A percentile compares a stretch with the other conserved stretches of the same genome.
Conservation (phyloP, 257 asterid genomes). For the Echium plantagineum region DNA sequence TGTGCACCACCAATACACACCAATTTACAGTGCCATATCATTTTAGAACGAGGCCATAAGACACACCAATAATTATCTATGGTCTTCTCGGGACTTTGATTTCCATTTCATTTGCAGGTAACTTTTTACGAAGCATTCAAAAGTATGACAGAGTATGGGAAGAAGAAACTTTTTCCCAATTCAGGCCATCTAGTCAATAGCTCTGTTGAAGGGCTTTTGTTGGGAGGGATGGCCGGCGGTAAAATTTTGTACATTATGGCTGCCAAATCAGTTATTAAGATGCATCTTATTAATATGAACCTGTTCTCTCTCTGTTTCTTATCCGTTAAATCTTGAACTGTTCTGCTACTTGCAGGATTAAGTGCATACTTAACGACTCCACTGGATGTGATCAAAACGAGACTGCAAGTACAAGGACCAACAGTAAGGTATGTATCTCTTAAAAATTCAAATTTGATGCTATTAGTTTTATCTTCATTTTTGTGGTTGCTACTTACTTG, state of each 20-base stretch:
- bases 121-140: constrained; percentile 68
- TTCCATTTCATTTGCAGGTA: constrained; percentile 30
- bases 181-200: constrained; percentile 33
- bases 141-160: constrained; percentile 47
- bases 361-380: constrained; percentile 85
- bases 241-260: constrained; percentile 9
- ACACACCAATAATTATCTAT: not conserved
- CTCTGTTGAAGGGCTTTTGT: constrained; percentile 60
- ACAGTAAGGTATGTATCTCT: constrained; percentile 31
- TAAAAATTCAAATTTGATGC: not conserved
- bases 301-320: not conserved
- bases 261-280: too few species aligned
- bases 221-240: constrained; percentile 89
- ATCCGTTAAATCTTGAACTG: not conserved
- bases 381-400: constrained; percentile 69
- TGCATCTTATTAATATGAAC: not conserved
- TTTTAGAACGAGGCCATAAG: not conserved
- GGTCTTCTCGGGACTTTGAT: not conserved
- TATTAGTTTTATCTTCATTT: not conserved
- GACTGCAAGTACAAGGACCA: constrained; percentile 74
- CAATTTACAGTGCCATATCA: not conserved
- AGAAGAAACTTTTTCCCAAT: constrained; percentile 35
- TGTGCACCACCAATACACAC: not conserved
- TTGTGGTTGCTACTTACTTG: not conserved
- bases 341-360: constrained; percentile 33